Base-by-base conservation (phyloP, 1,139 yeast species). In the Taphrina betulina region DNA sequence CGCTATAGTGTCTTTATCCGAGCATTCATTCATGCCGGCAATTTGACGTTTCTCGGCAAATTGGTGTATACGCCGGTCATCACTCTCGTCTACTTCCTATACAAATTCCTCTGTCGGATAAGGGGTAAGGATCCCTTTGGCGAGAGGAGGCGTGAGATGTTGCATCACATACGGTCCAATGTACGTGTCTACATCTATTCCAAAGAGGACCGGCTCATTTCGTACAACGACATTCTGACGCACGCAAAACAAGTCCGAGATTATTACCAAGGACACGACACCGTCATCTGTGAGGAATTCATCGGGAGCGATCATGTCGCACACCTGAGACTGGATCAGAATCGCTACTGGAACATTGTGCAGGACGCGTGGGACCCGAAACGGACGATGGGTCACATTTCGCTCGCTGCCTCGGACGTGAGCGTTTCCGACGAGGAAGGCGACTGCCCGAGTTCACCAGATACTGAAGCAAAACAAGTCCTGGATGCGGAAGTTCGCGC, bases 61-160 rank as follows among this genome's bases (percentile, higher is more conserved):
- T 3, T 31, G 16, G 23, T 40, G 20, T 33, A 33, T 26, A 42
- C 44, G 12, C 44, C 44, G 3, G 28, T 41, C 40, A 31, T 50
- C 24, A 50, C 54, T 4, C 41, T 50, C 46, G 40, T 31, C 31
- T 50, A 50, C 35, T 50, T 41, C 34, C 31, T 42, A 12, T 50
- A 36, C 35, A 50, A 50, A 19, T 34, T 50, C 46, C 40, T 29
- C 23, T 50, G 54, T 34, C 45, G 54, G 5, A 16, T 40, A 14
- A 22, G 54, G 3, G 54, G 54, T 22, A 22, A 50, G 23, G 54
- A 50, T n/a, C 54, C 54, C 16, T 50, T 50, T 16, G 54, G 54
- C 16, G 54, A 50, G 34, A 22, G 54, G 20, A 29, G 54, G 14
- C 54, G 46, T 17, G 54, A 50, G 26, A 50, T 50, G 54, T 26